Conservation (phyloP, 805 yeast genomes). For the Schwanniomyces polymorphus region DNA sequence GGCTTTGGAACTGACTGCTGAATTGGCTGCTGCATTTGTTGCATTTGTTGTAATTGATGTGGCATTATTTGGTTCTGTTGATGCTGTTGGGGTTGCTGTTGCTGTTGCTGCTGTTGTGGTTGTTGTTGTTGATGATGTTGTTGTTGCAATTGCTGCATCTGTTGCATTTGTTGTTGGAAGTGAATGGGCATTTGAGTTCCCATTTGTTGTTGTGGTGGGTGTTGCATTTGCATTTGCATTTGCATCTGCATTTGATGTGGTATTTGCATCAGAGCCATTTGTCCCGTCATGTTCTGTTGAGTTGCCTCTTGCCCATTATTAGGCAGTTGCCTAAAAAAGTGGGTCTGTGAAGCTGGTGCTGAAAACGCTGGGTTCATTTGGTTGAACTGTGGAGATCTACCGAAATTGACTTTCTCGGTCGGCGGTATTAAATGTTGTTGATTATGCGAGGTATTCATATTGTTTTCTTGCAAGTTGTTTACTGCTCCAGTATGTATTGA, state of each 20-base stretch:
- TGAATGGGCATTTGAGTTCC: slow-evolving; percentile 3
- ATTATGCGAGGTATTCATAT: background rate
- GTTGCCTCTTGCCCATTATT: background rate
- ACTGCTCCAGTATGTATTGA: background rate
- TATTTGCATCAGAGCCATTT: background rate
- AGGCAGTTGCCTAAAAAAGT: slow-evolving; percentile 1
- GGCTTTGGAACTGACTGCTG: slow-evolving; percentile 1
- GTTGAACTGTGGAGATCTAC: background rate
- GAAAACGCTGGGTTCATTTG: slow-evolving; percentile 1
- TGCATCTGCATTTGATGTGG: background rate
- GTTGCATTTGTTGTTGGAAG: slow-evolving; percentile 4
- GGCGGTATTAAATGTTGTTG: background rate
- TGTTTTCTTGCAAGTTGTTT: background rate
- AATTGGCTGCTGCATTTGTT: slow-evolving; percentile 2
- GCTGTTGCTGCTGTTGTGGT: slow-evolving; percentile 9
- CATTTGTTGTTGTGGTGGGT: slow-evolving; percentile 4
- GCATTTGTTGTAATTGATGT: background rate
- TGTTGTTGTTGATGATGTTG: background rate
- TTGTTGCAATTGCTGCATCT: background rate
- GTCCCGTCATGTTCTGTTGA: background rate
- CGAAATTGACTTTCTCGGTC: background rate
- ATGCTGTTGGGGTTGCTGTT: slow-evolving; percentile 8
- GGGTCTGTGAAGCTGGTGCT: slow-evolving; percentile 6
- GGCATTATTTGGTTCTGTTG: slow-evolving; percentile 1
- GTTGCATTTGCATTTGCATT: slow-evolving; percentile 6